Evolutionary conservation across 108 stramenopile genomes (phyloP), one percentile per base, ranked within the genome.

Genomic region (Cyclostephanos invisitatus): DNA sequence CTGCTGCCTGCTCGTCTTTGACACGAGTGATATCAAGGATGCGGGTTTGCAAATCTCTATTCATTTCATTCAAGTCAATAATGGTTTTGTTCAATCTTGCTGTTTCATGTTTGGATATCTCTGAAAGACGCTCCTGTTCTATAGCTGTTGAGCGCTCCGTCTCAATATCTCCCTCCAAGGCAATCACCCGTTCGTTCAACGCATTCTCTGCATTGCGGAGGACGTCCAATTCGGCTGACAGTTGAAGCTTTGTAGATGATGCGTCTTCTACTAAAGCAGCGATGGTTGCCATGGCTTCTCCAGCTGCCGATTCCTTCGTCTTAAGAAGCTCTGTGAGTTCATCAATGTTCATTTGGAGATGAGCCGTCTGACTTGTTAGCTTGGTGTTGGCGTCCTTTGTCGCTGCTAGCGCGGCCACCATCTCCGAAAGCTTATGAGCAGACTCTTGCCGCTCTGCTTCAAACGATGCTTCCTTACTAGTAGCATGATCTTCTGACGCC

Each of bases 51-150:
- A 32, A 32, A 32, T 32, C 32, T 32, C 32, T 4, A 51, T 36
- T 72, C 3, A 11, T 27, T 46, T 20, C 25, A 35, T 62, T 47
- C 10, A 61, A 25, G 0, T 32, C 59, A 35, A 62, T 62, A 32
- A 62, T 72, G 21, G 51, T 61, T 28, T 62, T 35, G n/a, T 7
- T 60, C 58, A 72, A 38, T 24, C 61, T 42, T 29, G 62, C 42
- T 15, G 50, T 48, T 24, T 72, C 70, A 24, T 62, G n/a, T 49
- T 72, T 35, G 22, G 50, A 22, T 22, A 55, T 49, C 50, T 68
- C 67, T 32, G 4, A 3, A 3, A 3, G 47, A 7, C 38, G 18
- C 36, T 29, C 28, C 3, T 62, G 44, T 44, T 61, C 60, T n/a
- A 48, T 21, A 0, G 48, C 48, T 18, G 3, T 18, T 49, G 18